Evolutionary conservation across 2,329 filamentous ascomycete genomes (phyloP), one percentile per base, ranked within the genome.

Genomic region (Stachybotrys elegans): DNA sequence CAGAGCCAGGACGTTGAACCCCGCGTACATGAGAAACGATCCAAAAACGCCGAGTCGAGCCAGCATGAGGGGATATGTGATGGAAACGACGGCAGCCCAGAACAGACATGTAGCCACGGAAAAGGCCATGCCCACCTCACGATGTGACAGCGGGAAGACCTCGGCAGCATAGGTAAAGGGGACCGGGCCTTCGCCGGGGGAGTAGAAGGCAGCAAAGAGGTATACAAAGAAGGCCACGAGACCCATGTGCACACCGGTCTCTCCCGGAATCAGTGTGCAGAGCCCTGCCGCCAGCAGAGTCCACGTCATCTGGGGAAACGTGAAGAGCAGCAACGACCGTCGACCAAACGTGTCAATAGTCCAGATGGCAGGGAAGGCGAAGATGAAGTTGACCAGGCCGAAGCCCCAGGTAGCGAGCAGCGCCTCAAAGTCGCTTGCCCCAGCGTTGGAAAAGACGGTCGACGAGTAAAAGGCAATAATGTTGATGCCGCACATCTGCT

Each of bases 401-500:
- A 80, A 81, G 0, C 78, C 78, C 53, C 73, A 75, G 0, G 76
- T 78, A 0, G 74, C 77, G 16, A 79, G 61, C n/a, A 83, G 69
- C 52, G 85, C 80, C 25, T 75, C 65, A 38, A 75, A 75, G 2
- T 71, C 61, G 34, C 47, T 62, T 27, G 79, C 78, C 5, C 81
- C 81, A 3, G 83, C 76, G 1, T 83, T 60, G 23, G 61, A 54
- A 54, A 83, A 83, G 14, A 83, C 70, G 5, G 80, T 83, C 0
- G 80, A 82, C 1, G 79, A 84, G 63, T 90, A 89, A 61, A 89
- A 89, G 1, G 84, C 82, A 44, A 89, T 84, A 45, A 88, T 85
- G 58, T 88, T 87, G 61, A 86, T 76, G 42, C 65, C 76, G 53
- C 81, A 85, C 76, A 86, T 82, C 61, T 86, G 82, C 61, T 86